Evolutionary conservation across 108 stramenopile genomes (phyloP), one percentile per base, ranked within the genome.

Genomic region (Nitzschia putrida): DNA sequence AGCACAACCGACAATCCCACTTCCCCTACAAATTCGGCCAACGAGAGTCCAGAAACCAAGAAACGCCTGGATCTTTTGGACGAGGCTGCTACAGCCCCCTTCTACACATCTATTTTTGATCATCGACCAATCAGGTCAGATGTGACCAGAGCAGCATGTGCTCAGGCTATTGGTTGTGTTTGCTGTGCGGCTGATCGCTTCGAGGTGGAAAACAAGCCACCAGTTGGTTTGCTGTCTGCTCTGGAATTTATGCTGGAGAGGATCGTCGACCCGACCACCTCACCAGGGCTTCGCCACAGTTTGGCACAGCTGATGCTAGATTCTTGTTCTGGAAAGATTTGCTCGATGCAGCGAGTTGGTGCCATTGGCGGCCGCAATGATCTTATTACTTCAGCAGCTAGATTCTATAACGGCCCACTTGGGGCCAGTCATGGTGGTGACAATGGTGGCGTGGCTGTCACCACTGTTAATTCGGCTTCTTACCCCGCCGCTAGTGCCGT

Each of bases 301-400:
- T 75, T 94, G 21, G 83, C 85, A 23, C 60, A 81, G 34, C 79
- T 94, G 16, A 94, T 94, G 93, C 64, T 90, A 55, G 93, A 94
- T 83, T 88, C 87, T 23, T 94, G 90, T 66, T 80, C 88, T 8
- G 90, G 93, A 39, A 91, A 86, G 64, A 85, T 94, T 38, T 91
- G 85, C 54, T 91, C 90, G 24, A 87, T 88, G 75, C 93, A 94
- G 73, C 70, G 93, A 60, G 90, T 89, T 47, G 90, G 70, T 42
- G 74, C 76, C 40, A 86, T 94, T 66, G 84, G 77, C 24, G 85
- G 87, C 8, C 69, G 85, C 13, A 83, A 80, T 44, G 80, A 85
- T 50, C 71, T 94, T 38, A 74, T 79, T 29, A 61, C 76, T 42
- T 73, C 85, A 13, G 79, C 83, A 38, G 75, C 88, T 16, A 61